Base-by-base conservation (phyloP, 768 basidiomycete genomes). In the Lentinula sp. region DNA sequence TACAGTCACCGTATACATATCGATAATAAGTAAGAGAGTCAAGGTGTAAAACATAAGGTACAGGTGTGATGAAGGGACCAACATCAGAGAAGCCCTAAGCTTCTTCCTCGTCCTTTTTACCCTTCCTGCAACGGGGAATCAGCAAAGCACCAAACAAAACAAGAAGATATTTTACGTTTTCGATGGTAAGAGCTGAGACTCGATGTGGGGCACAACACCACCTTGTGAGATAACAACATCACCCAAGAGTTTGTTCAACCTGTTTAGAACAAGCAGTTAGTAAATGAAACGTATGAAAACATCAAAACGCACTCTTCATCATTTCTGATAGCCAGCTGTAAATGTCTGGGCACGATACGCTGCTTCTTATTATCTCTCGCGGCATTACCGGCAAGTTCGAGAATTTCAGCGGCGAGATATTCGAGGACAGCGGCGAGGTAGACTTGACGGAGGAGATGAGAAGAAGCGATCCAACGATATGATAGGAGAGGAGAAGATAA, bases 321-420 rank as follows among this genome's bases (percentile, higher is more conserved):
- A 72, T 87, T 85, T 52, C 89, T 82, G 73, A 90, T 87, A 62
- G 88, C 88, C 62, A 90, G 81, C 68, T 90, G 88, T 48, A 90
- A 72, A 74, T 90, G 89, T 65, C 89, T 82, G 28, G 88, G 89
- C 28, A 89, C 86, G 70, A 90, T 89, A 77, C 89, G 88, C 53
- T 86, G 83, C 75, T 88, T 85, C 77, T 86, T 86, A 78, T 86
- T 86, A 68, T 83, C 85, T 42, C 85, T 82, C 21, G 86, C 84
- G 10, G 85, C 85, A 56, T 85, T 84, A 63, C 60, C 60, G 4
- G 60, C 60, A 54, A 88, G 86, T 64, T 87, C 88, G 60, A 89
- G 83, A 40, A 55, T 61, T 23, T 55, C 53, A 34, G 52, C 54
- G 37, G 52, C 61, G 0, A 61, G 52, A 37, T 61, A 57, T 23